These are phyloP conservation scores for Xylariaceae sp. DNA, from an alignment of 2,329 filamentous ascomycete genomes.

Conservation along the genomic window DNA sequence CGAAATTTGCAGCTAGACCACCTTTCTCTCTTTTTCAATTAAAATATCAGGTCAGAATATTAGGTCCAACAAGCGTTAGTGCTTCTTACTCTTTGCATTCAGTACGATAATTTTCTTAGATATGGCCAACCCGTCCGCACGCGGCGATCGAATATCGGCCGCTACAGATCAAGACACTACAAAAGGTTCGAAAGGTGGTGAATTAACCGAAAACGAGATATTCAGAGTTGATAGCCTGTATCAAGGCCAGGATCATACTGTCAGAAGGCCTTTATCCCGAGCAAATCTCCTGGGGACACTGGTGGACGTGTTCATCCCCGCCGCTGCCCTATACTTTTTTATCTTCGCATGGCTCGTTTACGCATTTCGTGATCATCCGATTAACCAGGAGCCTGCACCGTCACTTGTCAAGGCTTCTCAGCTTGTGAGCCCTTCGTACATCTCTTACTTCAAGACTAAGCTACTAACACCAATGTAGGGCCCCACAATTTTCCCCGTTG, in stretches of 20 bases:
- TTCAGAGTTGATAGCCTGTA: neutral
- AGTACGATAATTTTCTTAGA: no score
- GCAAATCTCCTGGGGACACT: neutral
- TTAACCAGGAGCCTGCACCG: neutral
- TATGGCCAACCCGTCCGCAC: no score
- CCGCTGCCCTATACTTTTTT: neutral
- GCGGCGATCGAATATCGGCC: neutral
- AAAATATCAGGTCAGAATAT: no score
- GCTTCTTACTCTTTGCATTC: no score
- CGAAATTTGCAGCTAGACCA: no score
- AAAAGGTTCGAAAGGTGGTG: neutral
- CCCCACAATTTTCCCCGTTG: neutral
- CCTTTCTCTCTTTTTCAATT: no score
- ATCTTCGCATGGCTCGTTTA: constrained; percentile 2
- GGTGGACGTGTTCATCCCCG: neutral
- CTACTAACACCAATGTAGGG: neutral
- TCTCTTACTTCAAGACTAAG: neutral
- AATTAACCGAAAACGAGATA: neutral
- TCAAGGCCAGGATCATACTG: neutral
- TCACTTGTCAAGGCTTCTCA: constrained; percentile 2
- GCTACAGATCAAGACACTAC: neutral
- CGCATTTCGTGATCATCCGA: neutral
- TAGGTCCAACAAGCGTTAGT: no score
- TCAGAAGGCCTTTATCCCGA: neutral
- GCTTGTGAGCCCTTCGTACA: neutral